phyloP scores from a whole-genome alignment of 805 yeast genomes.

The Candida namnaoensis region DNA sequence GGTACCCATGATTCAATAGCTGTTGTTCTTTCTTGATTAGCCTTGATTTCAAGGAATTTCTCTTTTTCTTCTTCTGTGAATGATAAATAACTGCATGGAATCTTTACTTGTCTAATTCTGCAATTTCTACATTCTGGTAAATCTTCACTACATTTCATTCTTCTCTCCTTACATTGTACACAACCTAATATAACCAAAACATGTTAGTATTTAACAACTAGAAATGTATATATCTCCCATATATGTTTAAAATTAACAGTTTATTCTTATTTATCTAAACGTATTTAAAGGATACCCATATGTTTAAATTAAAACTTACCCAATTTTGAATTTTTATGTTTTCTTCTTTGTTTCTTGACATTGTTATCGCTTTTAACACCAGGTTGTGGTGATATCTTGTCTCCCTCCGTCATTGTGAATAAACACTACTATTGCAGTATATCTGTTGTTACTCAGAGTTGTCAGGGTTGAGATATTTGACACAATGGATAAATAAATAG shows the following conservation, averaged over 20 bases:
- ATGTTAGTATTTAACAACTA: conserved; percentile 4
- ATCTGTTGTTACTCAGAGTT: too few relatives aligned
- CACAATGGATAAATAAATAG: too few relatives aligned
- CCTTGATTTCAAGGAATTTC: conserved; percentile 7
- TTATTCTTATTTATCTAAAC: too few relatives aligned
- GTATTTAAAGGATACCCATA: too few relatives aligned
- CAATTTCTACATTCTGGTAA: conserved; percentile 42
- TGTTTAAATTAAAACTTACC: conserved; percentile 9
- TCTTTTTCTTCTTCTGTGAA: conserved; percentile 12
- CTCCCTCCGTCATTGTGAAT: too few relatives aligned
- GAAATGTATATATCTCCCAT: too few relatives aligned
- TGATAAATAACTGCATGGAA: conserved; percentile 16
- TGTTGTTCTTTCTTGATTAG: conserved; percentile 1
- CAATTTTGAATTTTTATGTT: conserved; percentile 21
- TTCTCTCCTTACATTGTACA: conserved; percentile 40
- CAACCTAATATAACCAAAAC: conserved; percentile 27
- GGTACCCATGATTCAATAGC: background rate
- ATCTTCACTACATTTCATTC: conserved; percentile 43
- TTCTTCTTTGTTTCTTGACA: conserved; percentile 11
- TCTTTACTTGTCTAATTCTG: conserved; percentile 16
- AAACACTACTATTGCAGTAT: too few relatives aligned
- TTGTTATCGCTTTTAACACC: too few relatives aligned
- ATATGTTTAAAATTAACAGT: too few relatives aligned
- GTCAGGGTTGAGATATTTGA: too few relatives aligned
- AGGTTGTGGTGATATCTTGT: too few relatives aligned